Percentiles rank a stretch among this genome's conserved stretches.
These are phyloP conservation scores for Thozetella sp. DNA, from an alignment of 495 filamentous ascomycete genomes.

Conservation along the genomic window DNA sequence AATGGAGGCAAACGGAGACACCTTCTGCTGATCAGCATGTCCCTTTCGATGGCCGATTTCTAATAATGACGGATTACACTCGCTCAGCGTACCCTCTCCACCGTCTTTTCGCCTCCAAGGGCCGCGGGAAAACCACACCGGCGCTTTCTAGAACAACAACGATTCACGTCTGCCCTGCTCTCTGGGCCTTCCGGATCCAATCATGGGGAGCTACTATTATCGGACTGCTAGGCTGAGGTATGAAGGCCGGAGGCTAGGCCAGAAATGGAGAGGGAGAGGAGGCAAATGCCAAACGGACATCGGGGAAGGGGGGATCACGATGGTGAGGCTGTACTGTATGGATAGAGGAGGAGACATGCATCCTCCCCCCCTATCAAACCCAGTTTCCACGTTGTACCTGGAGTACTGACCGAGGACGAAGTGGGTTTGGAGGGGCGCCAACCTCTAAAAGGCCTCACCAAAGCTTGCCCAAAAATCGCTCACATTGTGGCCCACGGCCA, in stretches of 20 bases:
- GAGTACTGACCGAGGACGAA: neutral
- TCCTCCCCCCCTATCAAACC: neutral
- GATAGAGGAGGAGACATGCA: neutral
- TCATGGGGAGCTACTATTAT: neutral
- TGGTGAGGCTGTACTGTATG: neutral
- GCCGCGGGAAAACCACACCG: neutral
- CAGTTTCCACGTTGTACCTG: neutral
- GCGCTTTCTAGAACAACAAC: neutral
- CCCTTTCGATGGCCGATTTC: neutral
- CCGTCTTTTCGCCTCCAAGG: too few relatives aligned
- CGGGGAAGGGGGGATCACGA: neutral
- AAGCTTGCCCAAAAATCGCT: neutral
- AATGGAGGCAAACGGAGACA: neutral
- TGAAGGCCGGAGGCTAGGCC: neutral
- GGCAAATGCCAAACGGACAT: neutral
- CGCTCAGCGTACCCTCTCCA: too few relatives aligned
- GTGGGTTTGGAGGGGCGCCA: conserved; percentile 1
- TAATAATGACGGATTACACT: too few relatives aligned
- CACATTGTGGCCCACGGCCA: neutral
- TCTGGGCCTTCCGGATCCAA: neutral
- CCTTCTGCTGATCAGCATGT: neutral
- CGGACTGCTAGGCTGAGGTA: neutral
- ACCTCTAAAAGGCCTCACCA: neutral
- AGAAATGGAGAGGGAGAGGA: neutral
- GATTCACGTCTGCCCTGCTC: neutral